Percentiles rank a stretch among this genome's conserved stretches.
Conservation (phyloP, 768 basidiomycete genomes). For the Boletus rubroflammeus region DNA sequence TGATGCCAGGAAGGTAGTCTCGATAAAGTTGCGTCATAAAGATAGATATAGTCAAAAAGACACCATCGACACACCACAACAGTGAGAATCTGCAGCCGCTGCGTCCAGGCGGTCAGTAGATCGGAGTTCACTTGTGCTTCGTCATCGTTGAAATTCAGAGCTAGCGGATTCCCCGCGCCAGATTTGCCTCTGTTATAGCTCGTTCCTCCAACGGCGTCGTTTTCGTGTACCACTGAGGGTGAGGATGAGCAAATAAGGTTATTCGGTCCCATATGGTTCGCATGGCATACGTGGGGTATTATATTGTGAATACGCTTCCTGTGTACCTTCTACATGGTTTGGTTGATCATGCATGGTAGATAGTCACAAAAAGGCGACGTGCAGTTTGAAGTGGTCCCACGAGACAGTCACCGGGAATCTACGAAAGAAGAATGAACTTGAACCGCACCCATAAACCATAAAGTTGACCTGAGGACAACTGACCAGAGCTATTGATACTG, state of each 20-base stretch:
- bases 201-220: conserved; percentile 3
- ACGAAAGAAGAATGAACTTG: neutral
- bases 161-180: neutral
- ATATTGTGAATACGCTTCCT: conserved; percentile 3
- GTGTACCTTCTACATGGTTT: neutral
- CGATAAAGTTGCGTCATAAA: neutral
- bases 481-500: neutral
- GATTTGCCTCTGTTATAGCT: conserved; percentile 5
- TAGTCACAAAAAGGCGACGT: neutral
- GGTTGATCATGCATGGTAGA: neutral
- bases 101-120: conserved; percentile 23
- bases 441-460: neutral
- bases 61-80: conserved; percentile 20
- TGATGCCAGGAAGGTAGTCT: conserved; percentile 31
- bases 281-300: conserved; percentile 16
- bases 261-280: neutral
- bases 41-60: neutral
- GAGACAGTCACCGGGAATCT: neutral
- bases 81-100: conserved; percentile 28
- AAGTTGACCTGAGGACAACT: conserved; percentile 1
- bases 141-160: neutral
- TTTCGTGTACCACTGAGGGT: neutral
- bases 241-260: neutral
- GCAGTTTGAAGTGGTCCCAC: conserved; percentile 1
- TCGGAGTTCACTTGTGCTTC: conserved; percentile 15